A percentile compares a stretch with the other conserved stretches of the same genome.
Conservation (phyloP, 78 protist genomes). For the Dictyostelium discoideum region DNA sequence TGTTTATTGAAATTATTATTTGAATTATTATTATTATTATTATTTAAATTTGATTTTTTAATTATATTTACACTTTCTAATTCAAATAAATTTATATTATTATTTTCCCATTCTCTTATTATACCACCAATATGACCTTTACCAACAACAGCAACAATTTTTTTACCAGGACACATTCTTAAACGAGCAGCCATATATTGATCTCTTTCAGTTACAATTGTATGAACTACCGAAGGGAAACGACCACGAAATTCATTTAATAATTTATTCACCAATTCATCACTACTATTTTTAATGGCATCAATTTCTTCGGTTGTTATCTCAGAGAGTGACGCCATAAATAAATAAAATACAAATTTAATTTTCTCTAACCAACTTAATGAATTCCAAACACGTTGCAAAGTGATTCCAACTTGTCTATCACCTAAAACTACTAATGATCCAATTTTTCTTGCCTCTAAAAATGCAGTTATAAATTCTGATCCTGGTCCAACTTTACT, state of each 20-base stretch:
- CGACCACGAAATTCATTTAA: slow-evolving; percentile 53
- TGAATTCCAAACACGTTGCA: slow-evolving; percentile 75
- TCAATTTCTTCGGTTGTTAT: slow-evolving; percentile 53
- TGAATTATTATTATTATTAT: neutral
- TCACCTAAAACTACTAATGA: slow-evolving; percentile 64
- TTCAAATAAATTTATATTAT: slow-evolving; percentile 18
- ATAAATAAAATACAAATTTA: slow-evolving; percentile 51
- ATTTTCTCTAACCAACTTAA: slow-evolving; percentile 45
- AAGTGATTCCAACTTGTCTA: slow-evolving; percentile 54
- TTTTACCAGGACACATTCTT: slow-evolving; percentile 63
- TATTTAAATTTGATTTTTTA: neutral
- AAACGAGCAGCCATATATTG: slow-evolving; percentile 76
- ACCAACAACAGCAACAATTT: slow-evolving; percentile 73
- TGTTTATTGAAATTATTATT: neutral
- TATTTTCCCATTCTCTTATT: slow-evolving; percentile 53
- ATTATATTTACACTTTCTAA: slow-evolving; percentile 35
- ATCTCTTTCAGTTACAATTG: slow-evolving; percentile 75
- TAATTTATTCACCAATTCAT: slow-evolving; percentile 29
- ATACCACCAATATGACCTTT: slow-evolving; percentile 74
- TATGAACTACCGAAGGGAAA: slow-evolving; percentile 59
- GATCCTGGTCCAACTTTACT: slow-evolving; percentile 66
- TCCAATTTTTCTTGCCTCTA: slow-evolving; percentile 62
- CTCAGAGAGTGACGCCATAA: slow-evolving; percentile 50
- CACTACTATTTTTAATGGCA: slow-evolving; percentile 44
- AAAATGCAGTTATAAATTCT: slow-evolving; percentile 67